Base-by-base conservation (phyloP, 495 filamentous ascomycete species). In the Penicillium bovifimosum region DNA sequence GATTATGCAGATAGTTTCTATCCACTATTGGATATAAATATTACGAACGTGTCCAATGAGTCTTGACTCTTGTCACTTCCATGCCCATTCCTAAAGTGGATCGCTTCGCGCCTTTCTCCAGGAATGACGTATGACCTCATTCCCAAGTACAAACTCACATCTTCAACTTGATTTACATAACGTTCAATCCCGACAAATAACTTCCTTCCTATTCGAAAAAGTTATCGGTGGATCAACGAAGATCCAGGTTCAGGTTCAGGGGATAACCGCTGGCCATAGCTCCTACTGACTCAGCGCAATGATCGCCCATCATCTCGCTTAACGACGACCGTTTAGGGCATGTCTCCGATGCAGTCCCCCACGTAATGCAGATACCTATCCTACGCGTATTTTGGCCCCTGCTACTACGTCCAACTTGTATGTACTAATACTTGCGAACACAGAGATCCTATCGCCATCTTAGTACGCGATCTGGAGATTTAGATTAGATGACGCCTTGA, bases 261-360 rank as follows among this genome's bases (percentile, higher is more conserved):
- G 53, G 50, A 53, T 60, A 62, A 58, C 56, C 47, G 56, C 56
- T 67, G 64, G 64, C 59, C 64, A 67, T 64, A 67, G 64, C 64
- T 67, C 47, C 59, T 10, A n/a, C 24, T 44, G 28, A 44, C 32
- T 47, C 32, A 47, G 29, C 20, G 29, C 43, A 47, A 47, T 54
- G 51, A 54, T 54, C 51, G 43, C 33, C 50, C 24, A 44, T 48
- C 51, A 18, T 43, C 48, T 47, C 51, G 36, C 51, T 54, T 47
- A 47, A 43, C 43, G 51, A 54, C 24, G 43, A 17, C 42, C 51
- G 35, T 59, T 66, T 56, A 42, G 60, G 55, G 17, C 58, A 53
- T 57, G 29, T 36, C 53, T 53, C 62, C 62, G 62, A 53, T 60
- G 43, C 51, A 10, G 41, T 31, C 35, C 43, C 41, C 43, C 41